These are phyloP conservation scores for Cercophora newfieldiana DNA, from an alignment of 495 filamentous ascomycete genomes.

Conservation along the genomic window DNA sequence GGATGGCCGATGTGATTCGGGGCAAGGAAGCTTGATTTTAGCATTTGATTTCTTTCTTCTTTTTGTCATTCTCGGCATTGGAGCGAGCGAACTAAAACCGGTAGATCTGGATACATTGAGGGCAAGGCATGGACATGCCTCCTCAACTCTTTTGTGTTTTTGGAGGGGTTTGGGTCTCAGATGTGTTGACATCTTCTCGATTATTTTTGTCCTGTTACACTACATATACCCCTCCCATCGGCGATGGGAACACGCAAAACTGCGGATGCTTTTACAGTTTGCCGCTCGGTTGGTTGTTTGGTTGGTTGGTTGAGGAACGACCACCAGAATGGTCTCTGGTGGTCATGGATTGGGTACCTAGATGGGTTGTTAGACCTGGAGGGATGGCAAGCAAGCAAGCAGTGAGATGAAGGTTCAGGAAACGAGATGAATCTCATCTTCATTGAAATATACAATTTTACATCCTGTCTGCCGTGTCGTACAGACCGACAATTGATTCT, in stretches of 20 bases:
- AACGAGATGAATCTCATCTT: neutral
- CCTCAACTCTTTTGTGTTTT: neutral
- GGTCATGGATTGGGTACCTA: no score
- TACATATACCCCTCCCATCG: neutral
- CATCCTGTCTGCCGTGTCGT: no score
- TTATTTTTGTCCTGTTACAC: neutral
- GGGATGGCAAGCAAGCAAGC: no score
- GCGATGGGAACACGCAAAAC: neutral
- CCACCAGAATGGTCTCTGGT: no score
- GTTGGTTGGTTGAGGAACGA: no score
- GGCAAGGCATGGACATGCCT: neutral
- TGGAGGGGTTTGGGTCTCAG: neutral
- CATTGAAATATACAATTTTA: neutral
- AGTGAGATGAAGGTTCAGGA: no score
- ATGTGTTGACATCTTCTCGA: neutral
- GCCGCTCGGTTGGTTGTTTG: no score
- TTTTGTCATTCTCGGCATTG: constrained; percentile 6
- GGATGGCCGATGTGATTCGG: constrained; percentile 46
- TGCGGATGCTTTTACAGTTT: no score
- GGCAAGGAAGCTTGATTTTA: constrained; percentile 30
- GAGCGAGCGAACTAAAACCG: neutral
- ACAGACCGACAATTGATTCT: no score
- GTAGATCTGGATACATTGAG: constrained; percentile 1
- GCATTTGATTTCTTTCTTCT: neutral
- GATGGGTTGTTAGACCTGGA: no score